Percentiles rank a stretch among this genome's conserved stretches.
phyloP scores from a whole-genome alignment of 306 rosid species.

The Hippophae gyantsensis region DNA sequence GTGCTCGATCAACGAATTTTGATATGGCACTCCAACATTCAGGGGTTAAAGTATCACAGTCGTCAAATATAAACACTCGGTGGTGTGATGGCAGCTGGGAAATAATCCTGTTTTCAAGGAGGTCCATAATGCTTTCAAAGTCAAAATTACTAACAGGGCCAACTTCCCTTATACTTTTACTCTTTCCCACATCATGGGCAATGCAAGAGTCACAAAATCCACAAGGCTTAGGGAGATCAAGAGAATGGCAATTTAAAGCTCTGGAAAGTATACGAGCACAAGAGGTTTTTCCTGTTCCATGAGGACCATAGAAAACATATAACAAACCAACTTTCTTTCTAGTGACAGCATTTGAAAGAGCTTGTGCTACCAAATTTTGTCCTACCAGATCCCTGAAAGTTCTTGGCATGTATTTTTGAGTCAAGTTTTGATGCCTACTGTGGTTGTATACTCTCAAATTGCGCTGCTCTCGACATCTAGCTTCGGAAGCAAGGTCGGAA shows the following conservation, averaged over 20 bases:
- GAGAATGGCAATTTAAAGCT: slow-evolving; percentile 85
- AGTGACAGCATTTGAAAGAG: slow-evolving; percentile 83
- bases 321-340: slow-evolving; percentile 71
- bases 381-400: slow-evolving; percentile 87
- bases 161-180: slow-evolving; percentile 70
- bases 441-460: slow-evolving; percentile 47
- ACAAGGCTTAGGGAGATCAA: slow-evolving; percentile 77
- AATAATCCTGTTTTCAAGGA: slow-evolving; percentile 66
- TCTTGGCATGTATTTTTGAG: slow-evolving; percentile 80
- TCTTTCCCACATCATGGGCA: slow-evolving; percentile 73
- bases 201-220: slow-evolving; percentile 86
- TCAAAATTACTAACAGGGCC: slow-evolving; percentile 87
- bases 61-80: slow-evolving; percentile 85
- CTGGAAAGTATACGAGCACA: slow-evolving; percentile 86
- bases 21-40: slow-evolving; percentile 93
- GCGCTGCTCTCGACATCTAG: slow-evolving; percentile 59
- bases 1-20: slow-evolving; percentile 97
- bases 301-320: slow-evolving; percentile 94
- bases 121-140: slow-evolving; percentile 75
- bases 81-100: slow-evolving; percentile 70
- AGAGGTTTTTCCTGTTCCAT: slow-evolving; percentile 94
- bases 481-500: slow-evolving; percentile 93
- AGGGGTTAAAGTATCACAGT: slow-evolving; percentile 67
- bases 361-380: slow-evolving; percentile 86
- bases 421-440: slow-evolving; percentile 70